Evolutionary conservation across 306 rosid species (phyloP), one percentile per base, ranked within the genome.

Genomic region (Ormosia emarginata): DNA sequence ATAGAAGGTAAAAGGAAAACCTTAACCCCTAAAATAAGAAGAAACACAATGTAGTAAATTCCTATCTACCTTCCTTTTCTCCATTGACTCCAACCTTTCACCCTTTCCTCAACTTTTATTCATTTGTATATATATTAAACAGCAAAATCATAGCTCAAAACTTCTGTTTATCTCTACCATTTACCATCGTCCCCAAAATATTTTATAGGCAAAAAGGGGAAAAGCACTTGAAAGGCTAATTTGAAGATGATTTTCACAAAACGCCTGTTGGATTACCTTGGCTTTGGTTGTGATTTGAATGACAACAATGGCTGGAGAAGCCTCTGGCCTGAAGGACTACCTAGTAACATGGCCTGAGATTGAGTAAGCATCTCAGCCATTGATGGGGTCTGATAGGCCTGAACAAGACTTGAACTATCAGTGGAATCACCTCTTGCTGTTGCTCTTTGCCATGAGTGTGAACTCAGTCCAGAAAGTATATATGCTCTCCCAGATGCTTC

Each of bases 391-490:
- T 93, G 99, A 74, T 95, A 95, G 2, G 98, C 85, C 77, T 86
- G 97, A 65, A 95, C 87, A 3, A 95, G 99, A 74, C 98, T 93
- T 8, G 96, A 90, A 50, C 97, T 86, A 8, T 93, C 94, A 0
- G 98, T 95, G n/a, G 98, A 95, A 87, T 95, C 94, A 3, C 98
- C 99, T 85, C 99, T 90, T 8, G 99, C 96, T 2, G 99, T 95
- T 64, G 99, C 99, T 86, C 99, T 81, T 81, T 95, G 99, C 99
- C 99, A 95, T 12, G 99, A 95, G 71, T 95, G 99, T 44, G 99
- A 95, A 84, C 99, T 95, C 75, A 95, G 85, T 73, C 99, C 99
- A 2, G 99, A 95, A 79, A 95, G 98, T 57, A 95, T 92, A 36
- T 95, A 95, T 13, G 99, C 99, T 72, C 99, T 92, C 52, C 99